Evolutionary conservation across 2,329 filamentous ascomycete genomes (phyloP).

Genomic region (Emergomyces orientalis): DNA sequence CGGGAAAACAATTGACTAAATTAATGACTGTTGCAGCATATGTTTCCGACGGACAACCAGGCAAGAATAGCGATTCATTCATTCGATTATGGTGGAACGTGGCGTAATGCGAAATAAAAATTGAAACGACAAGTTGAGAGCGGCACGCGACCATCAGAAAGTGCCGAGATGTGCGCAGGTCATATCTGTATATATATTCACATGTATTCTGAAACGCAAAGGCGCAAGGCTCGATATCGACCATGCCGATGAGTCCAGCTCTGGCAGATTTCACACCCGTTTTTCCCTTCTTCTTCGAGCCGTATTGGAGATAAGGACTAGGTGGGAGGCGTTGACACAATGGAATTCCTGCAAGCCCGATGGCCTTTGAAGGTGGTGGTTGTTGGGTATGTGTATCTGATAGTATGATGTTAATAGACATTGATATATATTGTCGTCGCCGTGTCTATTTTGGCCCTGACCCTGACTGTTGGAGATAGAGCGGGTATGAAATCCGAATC

Average conservation of each 20-base stretch:
- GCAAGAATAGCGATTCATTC: not conserved
- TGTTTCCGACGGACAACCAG: not conserved
- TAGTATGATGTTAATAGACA: not conserved
- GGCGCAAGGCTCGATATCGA: not conserved
- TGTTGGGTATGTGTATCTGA: constrained; percentile 2
- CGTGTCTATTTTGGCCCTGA: not conserved
- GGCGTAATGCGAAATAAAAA: not conserved
- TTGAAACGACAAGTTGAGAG: not conserved
- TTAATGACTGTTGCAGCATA: not conserved
- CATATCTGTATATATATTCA: not conserved
- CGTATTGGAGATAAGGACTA: not conserved
- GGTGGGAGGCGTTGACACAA: not conserved
- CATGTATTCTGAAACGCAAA: not conserved
- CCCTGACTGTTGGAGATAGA: not conserved
- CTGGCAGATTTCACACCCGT: not conserved
- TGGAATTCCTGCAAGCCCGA: not conserved
- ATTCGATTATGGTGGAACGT: not conserved
- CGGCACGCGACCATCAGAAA: not conserved
- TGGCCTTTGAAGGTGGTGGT: not conserved
- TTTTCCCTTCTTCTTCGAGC: not conserved
- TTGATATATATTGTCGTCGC: not conserved
- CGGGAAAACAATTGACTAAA: not conserved
- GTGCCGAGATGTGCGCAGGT: not conserved
- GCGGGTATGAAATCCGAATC: constrained; percentile 1
- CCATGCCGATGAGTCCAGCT: not conserved